Conservation (phyloP, 495 filamentous ascomycete genomes). For the Neurospora terricola region DNA sequence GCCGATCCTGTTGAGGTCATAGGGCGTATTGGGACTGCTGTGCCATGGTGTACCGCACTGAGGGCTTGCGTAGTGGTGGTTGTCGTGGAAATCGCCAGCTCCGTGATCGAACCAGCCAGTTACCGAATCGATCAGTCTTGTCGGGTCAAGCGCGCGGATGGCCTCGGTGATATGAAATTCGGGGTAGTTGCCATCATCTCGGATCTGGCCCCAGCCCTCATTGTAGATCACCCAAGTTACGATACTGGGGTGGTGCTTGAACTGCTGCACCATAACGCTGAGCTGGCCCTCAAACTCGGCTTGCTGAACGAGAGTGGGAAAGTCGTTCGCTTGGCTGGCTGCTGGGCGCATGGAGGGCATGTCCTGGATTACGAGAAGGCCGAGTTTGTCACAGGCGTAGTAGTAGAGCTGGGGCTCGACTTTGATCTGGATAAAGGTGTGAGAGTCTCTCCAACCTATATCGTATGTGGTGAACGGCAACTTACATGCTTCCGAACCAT, state of each 20-base stretch:
- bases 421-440: conserved; percentile 46
- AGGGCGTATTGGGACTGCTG: conserved; percentile 43
- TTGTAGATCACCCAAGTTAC: conserved; percentile 55
- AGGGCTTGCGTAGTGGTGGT: conserved; percentile 62
- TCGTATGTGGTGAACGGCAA: background rate
- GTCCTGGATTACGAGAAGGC: conserved; percentile 56
- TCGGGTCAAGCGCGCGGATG: conserved; percentile 48
- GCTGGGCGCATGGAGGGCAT: conserved; percentile 47
- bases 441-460: background rate
- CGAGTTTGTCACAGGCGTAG: conserved; percentile 54
- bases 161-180: conserved; percentile 46
- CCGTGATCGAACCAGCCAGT: conserved; percentile 55
- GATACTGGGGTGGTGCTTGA: conserved; percentile 53
- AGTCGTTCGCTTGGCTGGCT: conserved; percentile 11
- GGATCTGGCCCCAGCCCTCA: conserved; percentile 59
- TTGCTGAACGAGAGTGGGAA: conserved; percentile 40
- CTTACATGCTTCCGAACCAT: conserved; percentile 58
- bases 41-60: conserved; percentile 60
- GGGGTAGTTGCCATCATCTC: conserved; percentile 28
- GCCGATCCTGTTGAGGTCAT: conserved; percentile 50
- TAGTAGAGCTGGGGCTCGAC: conserved; percentile 57
- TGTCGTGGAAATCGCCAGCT: conserved; percentile 50
- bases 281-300: conserved; percentile 53
- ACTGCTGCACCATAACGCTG: conserved; percentile 48
- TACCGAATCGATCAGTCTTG: conserved; percentile 47